phyloP scores from a whole-genome alignment of 345 rosid species.

The Populus tremula region DNA sequence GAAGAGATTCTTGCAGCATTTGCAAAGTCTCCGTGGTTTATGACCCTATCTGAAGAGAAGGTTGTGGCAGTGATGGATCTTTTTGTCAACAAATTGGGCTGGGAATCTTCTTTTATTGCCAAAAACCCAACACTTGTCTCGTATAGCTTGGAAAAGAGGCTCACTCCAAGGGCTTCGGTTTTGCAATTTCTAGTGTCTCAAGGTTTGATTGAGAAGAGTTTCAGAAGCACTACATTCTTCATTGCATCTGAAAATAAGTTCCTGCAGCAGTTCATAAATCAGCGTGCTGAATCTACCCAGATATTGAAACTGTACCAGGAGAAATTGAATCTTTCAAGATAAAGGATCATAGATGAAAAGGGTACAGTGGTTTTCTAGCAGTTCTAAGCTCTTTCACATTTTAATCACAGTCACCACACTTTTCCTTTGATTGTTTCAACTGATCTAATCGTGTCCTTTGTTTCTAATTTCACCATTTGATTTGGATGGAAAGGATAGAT shows the following conservation, averaged over 20 bases:
- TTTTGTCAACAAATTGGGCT: slow-evolving; percentile 41
- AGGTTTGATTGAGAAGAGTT: slow-evolving; percentile 3
- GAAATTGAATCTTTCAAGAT: neutral
- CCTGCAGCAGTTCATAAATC: neutral
- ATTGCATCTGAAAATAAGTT: neutral
- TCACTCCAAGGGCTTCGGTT: slow-evolving; percentile 9
- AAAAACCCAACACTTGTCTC: slow-evolving; percentile 31
- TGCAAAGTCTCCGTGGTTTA: slow-evolving; percentile 39
- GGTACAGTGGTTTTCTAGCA: neutral
- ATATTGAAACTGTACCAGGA: neutral
- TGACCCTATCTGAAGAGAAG: slow-evolving; percentile 45
- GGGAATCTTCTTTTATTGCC: slow-evolving; percentile 30
- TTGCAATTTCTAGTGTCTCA: neutral
- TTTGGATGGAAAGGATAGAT: neutral
- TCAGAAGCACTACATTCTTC: neutral
- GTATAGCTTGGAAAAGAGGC: slow-evolving; percentile 47
- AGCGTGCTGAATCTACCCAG: neutral
- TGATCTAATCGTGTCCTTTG: neutral
- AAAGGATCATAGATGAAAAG: neutral
- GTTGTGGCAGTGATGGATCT: slow-evolving; percentile 39
- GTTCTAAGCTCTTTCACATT: neutral
- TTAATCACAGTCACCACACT: neutral
- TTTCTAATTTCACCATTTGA: neutral
- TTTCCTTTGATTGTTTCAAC: neutral
- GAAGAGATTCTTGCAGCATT: slow-evolving; percentile 42